Evolutionary conservation across 2,329 filamentous ascomycete genomes (phyloP), one percentile per base, ranked within the genome.

Genomic region (Stachybotrys elegans): DNA sequence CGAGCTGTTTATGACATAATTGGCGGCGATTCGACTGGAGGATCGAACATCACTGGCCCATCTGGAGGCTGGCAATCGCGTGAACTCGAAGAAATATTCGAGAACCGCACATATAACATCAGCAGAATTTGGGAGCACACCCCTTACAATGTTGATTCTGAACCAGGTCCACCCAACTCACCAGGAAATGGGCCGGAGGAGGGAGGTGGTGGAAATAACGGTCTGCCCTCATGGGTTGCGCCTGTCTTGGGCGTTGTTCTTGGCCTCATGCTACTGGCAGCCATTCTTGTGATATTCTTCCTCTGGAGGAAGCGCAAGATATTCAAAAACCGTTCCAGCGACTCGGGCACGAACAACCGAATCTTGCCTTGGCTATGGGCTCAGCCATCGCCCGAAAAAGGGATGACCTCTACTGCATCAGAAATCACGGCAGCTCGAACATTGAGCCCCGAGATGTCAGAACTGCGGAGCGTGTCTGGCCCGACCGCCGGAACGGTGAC

Each of bases 1-100:
- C 67, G 75, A 14, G 70, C 72, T 16, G 77, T 93, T 4, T 72
- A 78, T 43, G 67, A 70, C 1, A 75, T 79, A 49, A 84, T 93
- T 42, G 88, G 88, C 20, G 88, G 88, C 11, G 67, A 73, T 45
- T 71, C 70, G 6, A 69, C 67, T 0, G 88, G 88, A 6, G 79
- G 81, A 12, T 88, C 88, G n/a, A 91, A 83, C 0, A 66, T 79
- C 34, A 87, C 79, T 0, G 70, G 72, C 0, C 88, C 87, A 2
- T 68, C 79, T 14, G 75, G 73, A 1, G 71, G 73, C 4, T 86
- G 80, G 75, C 69, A 67, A 0, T 40, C 69, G 62, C 43, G 55
- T 55, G 46, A 68, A 48, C 72, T 88, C 2, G 66, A 57, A 0
- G 58, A 57, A 5, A 60, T 86, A 16, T 86, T 88, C 47, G 62